Evolutionary conservation across 2,329 filamentous ascomycete species (phyloP).

Genomic region (Parastagonospora nodorum): DNA sequence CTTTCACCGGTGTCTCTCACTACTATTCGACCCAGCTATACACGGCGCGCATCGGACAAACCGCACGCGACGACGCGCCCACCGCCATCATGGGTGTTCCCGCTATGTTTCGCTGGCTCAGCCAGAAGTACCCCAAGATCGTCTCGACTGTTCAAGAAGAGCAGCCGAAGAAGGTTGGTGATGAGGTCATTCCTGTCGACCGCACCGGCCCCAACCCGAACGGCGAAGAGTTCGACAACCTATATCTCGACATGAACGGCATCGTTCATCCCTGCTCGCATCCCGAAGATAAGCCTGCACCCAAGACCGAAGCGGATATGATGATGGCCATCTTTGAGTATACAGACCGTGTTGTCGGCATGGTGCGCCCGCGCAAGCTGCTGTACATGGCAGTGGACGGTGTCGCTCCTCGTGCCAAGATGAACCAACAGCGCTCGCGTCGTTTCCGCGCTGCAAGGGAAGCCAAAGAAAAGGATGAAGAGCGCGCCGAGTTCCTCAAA

Average conservation of each 20-base stretch:
- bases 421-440: conserved; percentile 98
- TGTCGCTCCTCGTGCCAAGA: conserved; percentile 96
- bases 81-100: conserved; percentile 80
- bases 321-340: conserved; percentile 98
- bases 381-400: conserved; percentile 98
- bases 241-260: conserved; percentile 99
- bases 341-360: conserved; percentile 97
- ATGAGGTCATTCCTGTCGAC: conserved; percentile 82
- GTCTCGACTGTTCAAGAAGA: conserved; percentile 91
- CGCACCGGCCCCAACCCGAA: conserved; percentile 87
- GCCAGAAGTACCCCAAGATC: conserved; percentile 96
- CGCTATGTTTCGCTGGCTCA: conserved; percentile 94
- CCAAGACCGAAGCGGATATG: conserved; percentile 97
- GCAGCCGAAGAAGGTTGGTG: conserved; percentile 79
- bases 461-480: conserved; percentile 89
- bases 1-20: conserved; percentile 15
- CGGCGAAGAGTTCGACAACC: conserved; percentile 95
- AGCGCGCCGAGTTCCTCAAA: conserved; percentile 86
- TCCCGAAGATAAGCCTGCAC: conserved; percentile 89
- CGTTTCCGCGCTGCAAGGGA: conserved; percentile 95
- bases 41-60: conserved; percentile 4
- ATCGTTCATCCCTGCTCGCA: conserved; percentile 99
- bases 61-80: conserved; percentile 23
- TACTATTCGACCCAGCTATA: conserved; percentile 7
- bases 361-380: conserved; percentile 94